Conservation (phyloP, 805 yeast species). For the Candida patagonica region DNA sequence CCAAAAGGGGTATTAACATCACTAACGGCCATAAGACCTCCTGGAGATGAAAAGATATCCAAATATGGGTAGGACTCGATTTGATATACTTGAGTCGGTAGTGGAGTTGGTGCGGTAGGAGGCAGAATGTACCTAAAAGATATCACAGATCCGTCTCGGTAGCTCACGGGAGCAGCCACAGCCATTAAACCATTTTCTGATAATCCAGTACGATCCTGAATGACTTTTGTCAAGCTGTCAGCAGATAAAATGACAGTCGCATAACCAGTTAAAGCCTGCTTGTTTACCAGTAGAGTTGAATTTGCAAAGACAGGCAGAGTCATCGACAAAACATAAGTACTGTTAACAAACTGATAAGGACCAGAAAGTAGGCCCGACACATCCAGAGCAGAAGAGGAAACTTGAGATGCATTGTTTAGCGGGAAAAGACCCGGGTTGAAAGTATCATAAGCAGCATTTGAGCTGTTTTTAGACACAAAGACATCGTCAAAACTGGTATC, state of each 20-base stretch:
- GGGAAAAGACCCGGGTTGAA: slow-evolving; percentile 37
- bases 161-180: slow-evolving; percentile 13
- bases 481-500: slow-evolving; percentile 48
- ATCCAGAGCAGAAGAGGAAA: slow-evolving; percentile 37
- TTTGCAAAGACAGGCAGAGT: slow-evolving; percentile 70
- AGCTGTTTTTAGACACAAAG: slow-evolving; percentile 15
- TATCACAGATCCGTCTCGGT: slow-evolving; percentile 1
- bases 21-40: slow-evolving; percentile 37
- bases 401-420: slow-evolving; percentile 34
- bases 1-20: slow-evolving; percentile 31
- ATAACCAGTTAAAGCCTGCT: slow-evolving; percentile 59
- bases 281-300: slow-evolving; percentile 54
- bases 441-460: slow-evolving; percentile 24
- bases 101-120: slow-evolving; percentile 26
- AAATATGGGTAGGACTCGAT: slow-evolving; percentile 23
- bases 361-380: slow-evolving; percentile 51
- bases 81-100: slow-evolving; percentile 11
- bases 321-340: slow-evolving; percentile 48
- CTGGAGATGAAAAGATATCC: slow-evolving; percentile 29
- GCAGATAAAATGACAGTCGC: slow-evolving; percentile 50
- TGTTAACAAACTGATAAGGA: slow-evolving; percentile 42
- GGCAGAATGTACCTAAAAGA: slow-evolving; percentile 16
- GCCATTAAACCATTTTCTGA: slow-evolving; percentile 22
- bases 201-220: slow-evolving; percentile 35
- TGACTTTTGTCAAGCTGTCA: slow-evolving; percentile 32